Evolutionary conservation across 179 eudicot species (phyloP).

Genomic region (Beta lomatogona): DNA sequence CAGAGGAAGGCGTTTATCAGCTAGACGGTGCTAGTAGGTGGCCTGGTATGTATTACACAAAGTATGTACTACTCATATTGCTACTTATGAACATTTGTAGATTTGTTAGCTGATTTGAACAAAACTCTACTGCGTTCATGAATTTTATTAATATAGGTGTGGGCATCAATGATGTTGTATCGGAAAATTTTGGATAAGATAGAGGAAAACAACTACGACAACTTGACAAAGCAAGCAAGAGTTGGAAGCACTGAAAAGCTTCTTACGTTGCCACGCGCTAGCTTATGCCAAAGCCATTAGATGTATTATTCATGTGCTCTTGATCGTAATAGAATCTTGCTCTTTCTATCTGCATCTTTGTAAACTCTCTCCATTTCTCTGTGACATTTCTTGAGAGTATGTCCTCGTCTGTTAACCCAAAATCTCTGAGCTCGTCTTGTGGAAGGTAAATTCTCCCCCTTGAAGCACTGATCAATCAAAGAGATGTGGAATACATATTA

Average conservation of each 20-base stretch:
- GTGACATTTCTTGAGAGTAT: constrained; percentile 59
- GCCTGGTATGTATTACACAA: constrained; percentile 52
- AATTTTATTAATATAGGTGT: constrained; percentile 41
- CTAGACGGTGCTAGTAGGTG: constrained; percentile 58
- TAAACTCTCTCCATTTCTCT: constrained; percentile 59
- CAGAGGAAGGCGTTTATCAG: constrained; percentile 51
- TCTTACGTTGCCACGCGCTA: constrained; percentile 46
- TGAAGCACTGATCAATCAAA: constrained; percentile 41
- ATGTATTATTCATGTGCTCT: no score
- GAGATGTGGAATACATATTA: not conserved
- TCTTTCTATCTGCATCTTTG: constrained; percentile 62
- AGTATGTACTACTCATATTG: no score
- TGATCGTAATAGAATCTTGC: constrained; percentile 59
- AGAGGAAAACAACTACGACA: constrained; percentile 61
- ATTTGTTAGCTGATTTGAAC: not conserved
- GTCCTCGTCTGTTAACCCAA: constrained; percentile 56
- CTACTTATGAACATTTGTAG: not conserved
- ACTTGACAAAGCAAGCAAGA: constrained; percentile 63
- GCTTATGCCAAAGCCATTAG: constrained; percentile 56
- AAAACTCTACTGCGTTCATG: not conserved
- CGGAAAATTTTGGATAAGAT: constrained; percentile 60
- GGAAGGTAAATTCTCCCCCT: constrained; percentile 81
- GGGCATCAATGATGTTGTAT: constrained; percentile 63
- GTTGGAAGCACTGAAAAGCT: constrained; percentile 56
- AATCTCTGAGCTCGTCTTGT: constrained; percentile 62